Conservation (phyloP, 1,284 basidiomycete species). For the Austroboletus novae-zelandiae region DNA sequence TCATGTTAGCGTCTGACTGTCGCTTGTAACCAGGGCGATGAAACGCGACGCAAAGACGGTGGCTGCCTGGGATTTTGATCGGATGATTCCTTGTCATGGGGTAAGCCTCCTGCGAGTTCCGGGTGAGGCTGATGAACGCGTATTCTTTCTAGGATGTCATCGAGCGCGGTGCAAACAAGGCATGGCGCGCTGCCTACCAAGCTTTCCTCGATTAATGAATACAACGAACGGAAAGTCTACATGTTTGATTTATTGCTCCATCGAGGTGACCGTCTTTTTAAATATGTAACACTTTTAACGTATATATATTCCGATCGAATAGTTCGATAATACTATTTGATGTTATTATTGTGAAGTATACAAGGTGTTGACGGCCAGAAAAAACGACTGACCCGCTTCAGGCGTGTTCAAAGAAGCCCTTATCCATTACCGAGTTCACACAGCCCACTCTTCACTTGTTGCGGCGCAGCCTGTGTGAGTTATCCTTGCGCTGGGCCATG, state of each 20-base stretch:
- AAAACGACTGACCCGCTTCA: not conserved
- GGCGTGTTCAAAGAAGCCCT: not conserved
- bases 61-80: conserved; percentile 80
- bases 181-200: conserved; percentile 55
- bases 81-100: conserved; percentile 94
- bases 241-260: not conserved
- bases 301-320: not conserved
- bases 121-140: conserved; percentile 5
- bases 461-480: not conserved
- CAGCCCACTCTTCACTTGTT: no score
- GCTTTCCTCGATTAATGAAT: conserved; percentile 24
- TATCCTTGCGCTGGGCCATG: not conserved
- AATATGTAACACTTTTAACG: not conserved
- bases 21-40: conserved; percentile 56
- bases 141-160: conserved; percentile 65
- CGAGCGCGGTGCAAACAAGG: conserved; percentile 68
- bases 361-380: not conserved
- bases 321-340: not conserved
- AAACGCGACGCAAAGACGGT: conserved; percentile 69
- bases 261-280: conserved; percentile 3
- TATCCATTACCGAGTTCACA: no score
- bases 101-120: conserved; percentile 38
- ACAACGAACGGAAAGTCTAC: not conserved
- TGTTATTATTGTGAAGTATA: no score
- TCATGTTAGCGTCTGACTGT: not conserved